Percentiles rank a stretch among this genome's conserved stretches.
These are phyloP conservation scores for Auriscalpium vulgare DNA, from an alignment of 768 basidiomycete species.

Conservation along the genomic window DNA sequence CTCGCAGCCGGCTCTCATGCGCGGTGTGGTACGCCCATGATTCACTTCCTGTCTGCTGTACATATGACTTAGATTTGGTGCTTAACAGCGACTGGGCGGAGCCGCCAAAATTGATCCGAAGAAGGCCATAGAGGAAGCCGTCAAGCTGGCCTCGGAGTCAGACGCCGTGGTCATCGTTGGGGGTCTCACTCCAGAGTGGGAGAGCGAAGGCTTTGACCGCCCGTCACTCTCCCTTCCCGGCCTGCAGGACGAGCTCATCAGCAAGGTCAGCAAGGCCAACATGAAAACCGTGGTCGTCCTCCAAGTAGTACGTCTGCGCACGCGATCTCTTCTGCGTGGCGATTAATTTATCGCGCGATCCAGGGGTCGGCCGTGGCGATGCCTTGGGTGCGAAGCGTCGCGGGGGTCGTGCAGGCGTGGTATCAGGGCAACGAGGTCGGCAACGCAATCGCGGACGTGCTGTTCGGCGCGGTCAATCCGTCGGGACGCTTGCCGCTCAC, in stretches of 20 bases:
- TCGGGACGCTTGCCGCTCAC: constrained; percentile 52
- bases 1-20: constrained; percentile 62
- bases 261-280: constrained; percentile 44
- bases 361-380: constrained; percentile 66
- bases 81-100: constrained; percentile 54
- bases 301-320: constrained; percentile 41
- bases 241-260: constrained; percentile 50
- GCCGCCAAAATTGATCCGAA: constrained; percentile 53
- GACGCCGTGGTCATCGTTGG: constrained; percentile 53
- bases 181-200: constrained; percentile 65
- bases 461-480: constrained; percentile 57
- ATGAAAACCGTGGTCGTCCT: constrained; percentile 50
- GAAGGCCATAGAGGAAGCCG: constrained; percentile 47
- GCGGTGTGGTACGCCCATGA: constrained; percentile 44
- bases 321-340: background rate
- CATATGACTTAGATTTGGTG: background rate
- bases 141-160: constrained; percentile 39
- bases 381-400: constrained; percentile 59
- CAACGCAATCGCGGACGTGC: constrained; percentile 57
- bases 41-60: background rate
- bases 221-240: constrained; percentile 53
- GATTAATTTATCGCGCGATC: too few relatives aligned
- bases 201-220: constrained; percentile 69
- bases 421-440: constrained; percentile 61
- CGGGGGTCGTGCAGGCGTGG: constrained; percentile 54